A percentile compares a stretch with the other conserved stretches of the same genome.
Evolutionary conservation across 2,329 filamentous ascomycete genomes (phyloP).

Genomic region (Diplodia scrobiculata): DNA sequence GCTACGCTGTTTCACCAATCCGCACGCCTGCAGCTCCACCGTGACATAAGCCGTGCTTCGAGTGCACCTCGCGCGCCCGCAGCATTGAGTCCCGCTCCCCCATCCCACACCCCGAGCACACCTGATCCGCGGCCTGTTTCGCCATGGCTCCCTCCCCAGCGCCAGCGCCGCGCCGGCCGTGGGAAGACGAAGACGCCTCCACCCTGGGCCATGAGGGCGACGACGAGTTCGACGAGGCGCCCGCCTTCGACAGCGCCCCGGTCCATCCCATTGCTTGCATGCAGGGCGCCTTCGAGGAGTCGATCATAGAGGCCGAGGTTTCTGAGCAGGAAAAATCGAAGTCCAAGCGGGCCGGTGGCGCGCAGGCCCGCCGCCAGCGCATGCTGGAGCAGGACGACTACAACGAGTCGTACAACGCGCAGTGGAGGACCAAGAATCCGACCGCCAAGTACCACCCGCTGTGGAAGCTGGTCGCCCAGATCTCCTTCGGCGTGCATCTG

Average conservation of each 20-base stretch:
- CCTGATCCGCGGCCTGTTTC: conserved; percentile 20
- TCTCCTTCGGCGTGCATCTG: conserved; percentile 89
- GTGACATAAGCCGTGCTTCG: conserved; percentile 25
- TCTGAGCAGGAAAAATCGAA: conserved; percentile 48
- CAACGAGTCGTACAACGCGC: conserved; percentile 69
- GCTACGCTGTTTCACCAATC: conserved; percentile 27
- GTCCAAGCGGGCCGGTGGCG: conserved; percentile 50
- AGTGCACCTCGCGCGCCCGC: conserved; percentile 23
- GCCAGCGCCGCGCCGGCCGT: conserved; percentile 6
- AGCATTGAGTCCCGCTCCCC: conserved; percentile 24
- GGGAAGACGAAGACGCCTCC: conserved; percentile 27
- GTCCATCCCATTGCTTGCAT: conserved; percentile 73
- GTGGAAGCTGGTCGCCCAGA: conserved; percentile 86
- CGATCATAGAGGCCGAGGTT: conserved; percentile 65
- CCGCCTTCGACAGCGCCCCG: conserved; percentile 40
- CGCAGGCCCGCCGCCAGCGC: conserved; percentile 63
- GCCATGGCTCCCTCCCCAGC: conserved; percentile 23
- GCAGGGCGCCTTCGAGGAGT: conserved; percentile 82
- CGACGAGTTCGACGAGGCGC: conserved; percentile 28
- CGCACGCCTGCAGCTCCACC: conserved; percentile 29
- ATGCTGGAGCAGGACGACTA: conserved; percentile 59
- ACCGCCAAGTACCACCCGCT: conserved; percentile 82
- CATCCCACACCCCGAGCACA: conserved; percentile 17
- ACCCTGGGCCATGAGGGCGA: conserved; percentile 27
- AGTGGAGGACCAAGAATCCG: conserved; percentile 71